Base-by-base conservation (phyloP, 2,329 filamentous ascomycete genomes). In the Aspergillus terreus region DNA sequence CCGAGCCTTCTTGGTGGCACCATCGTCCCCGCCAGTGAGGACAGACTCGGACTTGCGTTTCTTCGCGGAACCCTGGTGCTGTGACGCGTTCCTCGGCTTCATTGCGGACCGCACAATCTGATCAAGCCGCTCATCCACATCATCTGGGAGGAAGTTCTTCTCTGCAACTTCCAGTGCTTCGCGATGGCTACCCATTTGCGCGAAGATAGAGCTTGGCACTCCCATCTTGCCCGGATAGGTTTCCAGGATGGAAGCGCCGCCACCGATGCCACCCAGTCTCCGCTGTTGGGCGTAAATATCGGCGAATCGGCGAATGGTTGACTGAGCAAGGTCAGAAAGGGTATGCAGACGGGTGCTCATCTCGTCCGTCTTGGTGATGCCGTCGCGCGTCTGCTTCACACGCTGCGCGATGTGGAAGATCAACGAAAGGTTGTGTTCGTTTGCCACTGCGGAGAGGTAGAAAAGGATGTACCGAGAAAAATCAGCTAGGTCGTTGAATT, bases 351-450 rank as follows among this genome's bases (percentile, higher is more conserved):
- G 68, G 25, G 66, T 67, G n/a, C 67, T 72, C 9, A 75, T 69
- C 19, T 68, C 63, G 25, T 74, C 69, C 0, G 83, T 68, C 43
- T 70, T 81, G 21, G 82, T 80, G 54, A 97, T 83, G 11, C 83
- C 88, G 68, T 99, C 94, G 40, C 83, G 81, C 9, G 92, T 88
- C 70, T 92, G 88, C 77, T 99, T 99, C 49, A 96, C 86, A 9
- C 91, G 85, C 71, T 97, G 92, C 11, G 91, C 91, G 55, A 96
- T 88, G 69, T 94, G 90, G 76, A 88, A 94, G 38, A 99, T 91
- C 55, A 96, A 77, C 0, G 88, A 87, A 14, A 97, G 78, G 62
- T 96, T 99, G 42, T 89, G 83, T 68, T 95, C 88, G 0, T 85
- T 92, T 9, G 90, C 90, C 15, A 96, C 85, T 35, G 86, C 84